These are phyloP conservation scores for Chytriomyces confervae DNA, from an alignment of 192 early-diverging fungal genomes.

Conservation along the genomic window DNA sequence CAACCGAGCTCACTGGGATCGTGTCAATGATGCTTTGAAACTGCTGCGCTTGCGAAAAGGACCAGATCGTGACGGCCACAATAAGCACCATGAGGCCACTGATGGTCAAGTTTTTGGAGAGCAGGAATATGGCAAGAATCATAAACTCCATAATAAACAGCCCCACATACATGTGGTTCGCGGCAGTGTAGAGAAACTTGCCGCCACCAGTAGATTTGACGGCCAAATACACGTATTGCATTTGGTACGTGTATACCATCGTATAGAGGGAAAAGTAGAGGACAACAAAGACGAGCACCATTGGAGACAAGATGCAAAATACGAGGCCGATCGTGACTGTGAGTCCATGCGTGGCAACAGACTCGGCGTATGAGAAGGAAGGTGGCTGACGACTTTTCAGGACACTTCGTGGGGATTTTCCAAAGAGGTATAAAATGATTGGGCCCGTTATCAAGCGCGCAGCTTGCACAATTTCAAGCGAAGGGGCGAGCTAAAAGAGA, in stretches of 20 bases:
- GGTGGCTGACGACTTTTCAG: constrained; percentile 54
- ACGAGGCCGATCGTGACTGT: constrained; percentile 66
- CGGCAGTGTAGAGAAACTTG: constrained; percentile 41
- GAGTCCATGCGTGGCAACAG: constrained; percentile 46
- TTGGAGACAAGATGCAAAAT: constrained; percentile 79
- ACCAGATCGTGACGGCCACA: constrained; percentile 56
- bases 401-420: constrained; percentile 74
- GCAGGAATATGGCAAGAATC: constrained; percentile 73
- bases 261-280: constrained; percentile 77
- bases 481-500: constrained; percentile 53
- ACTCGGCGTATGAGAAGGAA: constrained; percentile 34
- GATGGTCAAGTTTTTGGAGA: constrained; percentile 57
- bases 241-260: constrained; percentile 81
- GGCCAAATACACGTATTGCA: constrained; percentile 64
- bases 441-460: constrained; percentile 68
- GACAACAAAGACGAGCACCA: constrained; percentile 76
- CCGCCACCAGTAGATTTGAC: constrained; percentile 43
- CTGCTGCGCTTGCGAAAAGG: constrained; percentile 60
- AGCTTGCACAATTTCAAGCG: constrained; percentile 73
- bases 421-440: constrained; percentile 58
- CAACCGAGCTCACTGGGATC: constrained; percentile 34
- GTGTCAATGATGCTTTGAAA: constrained; percentile 59
- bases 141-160: constrained; percentile 70
- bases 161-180: constrained; percentile 47
- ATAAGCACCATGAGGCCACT: constrained; percentile 48